Evolutionary conservation across 805 yeast species (phyloP).

Genomic region (Pichia scutulata): DNA sequence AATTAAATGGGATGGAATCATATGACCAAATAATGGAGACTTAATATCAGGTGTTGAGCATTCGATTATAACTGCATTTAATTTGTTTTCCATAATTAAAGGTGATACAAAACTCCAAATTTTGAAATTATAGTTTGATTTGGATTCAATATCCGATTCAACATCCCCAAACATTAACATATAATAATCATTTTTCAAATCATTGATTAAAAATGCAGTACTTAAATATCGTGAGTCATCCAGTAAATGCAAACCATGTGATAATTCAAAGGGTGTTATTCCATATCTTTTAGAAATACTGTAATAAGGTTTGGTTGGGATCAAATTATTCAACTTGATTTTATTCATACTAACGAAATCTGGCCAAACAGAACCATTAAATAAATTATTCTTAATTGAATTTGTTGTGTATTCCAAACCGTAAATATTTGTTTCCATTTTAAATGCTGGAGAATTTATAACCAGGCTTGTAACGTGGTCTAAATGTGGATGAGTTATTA

Average conservation of each 20-base stretch:
- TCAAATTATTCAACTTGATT: slow-evolving; percentile 20
- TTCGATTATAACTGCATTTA: slow-evolving; percentile 62
- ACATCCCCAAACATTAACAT: slow-evolving; percentile 77
- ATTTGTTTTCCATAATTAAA: slow-evolving; percentile 30
- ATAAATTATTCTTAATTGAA: slow-evolving; percentile 47
- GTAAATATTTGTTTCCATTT: slow-evolving; percentile 34
- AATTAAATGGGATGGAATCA: slow-evolving; percentile 59
- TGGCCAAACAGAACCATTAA: slow-evolving; percentile 82
- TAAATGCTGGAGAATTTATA: slow-evolving; percentile 59
- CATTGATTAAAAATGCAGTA: slow-evolving; percentile 52
- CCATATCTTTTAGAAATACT: slow-evolving; percentile 29
- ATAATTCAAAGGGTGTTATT: slow-evolving; percentile 34
- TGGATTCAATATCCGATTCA: slow-evolving; percentile 55
- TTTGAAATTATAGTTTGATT: slow-evolving; percentile 26
- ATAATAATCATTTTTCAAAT: slow-evolving; percentile 23
- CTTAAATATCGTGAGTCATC: slow-evolving; percentile 32
- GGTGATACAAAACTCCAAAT: slow-evolving; percentile 57
- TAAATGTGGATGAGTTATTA: slow-evolving; percentile 76
- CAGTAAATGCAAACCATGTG: slow-evolving; percentile 27
- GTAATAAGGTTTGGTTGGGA: not conserved
- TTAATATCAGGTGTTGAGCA: slow-evolving; percentile 55
- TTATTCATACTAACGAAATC: slow-evolving; percentile 35
- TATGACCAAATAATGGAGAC: slow-evolving; percentile 66
- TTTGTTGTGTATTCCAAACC: slow-evolving; percentile 49
- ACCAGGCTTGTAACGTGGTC: slow-evolving; percentile 71